Conservation (phyloP, 2,329 filamentous ascomycete genomes). For the Trichoderma polysporum region DNA sequence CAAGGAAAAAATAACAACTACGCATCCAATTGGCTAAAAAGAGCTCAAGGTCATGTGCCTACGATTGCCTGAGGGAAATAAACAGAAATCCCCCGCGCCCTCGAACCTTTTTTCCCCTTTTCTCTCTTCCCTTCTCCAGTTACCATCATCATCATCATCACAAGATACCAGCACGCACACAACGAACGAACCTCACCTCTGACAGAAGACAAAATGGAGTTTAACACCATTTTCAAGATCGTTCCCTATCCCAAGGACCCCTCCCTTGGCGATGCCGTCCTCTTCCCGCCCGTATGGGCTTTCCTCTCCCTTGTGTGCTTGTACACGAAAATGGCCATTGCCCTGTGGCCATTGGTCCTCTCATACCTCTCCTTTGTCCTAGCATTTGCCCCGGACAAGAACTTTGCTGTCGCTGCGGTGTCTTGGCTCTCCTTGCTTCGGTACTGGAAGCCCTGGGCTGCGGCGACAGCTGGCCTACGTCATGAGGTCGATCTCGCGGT, state of each 20-base stretch:
- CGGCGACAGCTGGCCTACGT: conserved; percentile 12
- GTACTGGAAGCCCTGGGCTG: conserved; percentile 13
- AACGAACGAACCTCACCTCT: conserved; percentile 2
- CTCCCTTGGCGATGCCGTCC: not conserved
- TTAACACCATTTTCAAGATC: conserved; percentile 12
- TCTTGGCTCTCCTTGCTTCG: conserved; percentile 17
- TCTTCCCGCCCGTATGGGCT: conserved; percentile 3
- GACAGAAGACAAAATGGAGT: conserved; percentile 16
- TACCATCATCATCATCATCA: conserved; percentile 15
- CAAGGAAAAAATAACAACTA: not conserved
- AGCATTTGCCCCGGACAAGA: conserved; percentile 6
- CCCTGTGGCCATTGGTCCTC: conserved; percentile 10
- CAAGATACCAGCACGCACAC: not conserved
- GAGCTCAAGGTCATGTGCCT: not conserved
- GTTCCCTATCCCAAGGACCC: conserved; percentile 3
- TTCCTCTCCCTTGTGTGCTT: conserved; percentile 8
- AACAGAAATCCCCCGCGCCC: not conserved
- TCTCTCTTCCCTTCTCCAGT: not conserved
- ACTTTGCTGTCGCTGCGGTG: conserved; percentile 4
- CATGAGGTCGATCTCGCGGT: conserved; percentile 13
- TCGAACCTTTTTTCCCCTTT: not conserved
- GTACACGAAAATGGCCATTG: not conserved
- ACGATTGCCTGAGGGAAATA: not conserved
- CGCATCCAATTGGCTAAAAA: not conserved
- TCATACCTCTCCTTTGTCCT: conserved; percentile 12